Conservation (phyloP, 345 rosid genomes). For the Brassica incana region DNA sequence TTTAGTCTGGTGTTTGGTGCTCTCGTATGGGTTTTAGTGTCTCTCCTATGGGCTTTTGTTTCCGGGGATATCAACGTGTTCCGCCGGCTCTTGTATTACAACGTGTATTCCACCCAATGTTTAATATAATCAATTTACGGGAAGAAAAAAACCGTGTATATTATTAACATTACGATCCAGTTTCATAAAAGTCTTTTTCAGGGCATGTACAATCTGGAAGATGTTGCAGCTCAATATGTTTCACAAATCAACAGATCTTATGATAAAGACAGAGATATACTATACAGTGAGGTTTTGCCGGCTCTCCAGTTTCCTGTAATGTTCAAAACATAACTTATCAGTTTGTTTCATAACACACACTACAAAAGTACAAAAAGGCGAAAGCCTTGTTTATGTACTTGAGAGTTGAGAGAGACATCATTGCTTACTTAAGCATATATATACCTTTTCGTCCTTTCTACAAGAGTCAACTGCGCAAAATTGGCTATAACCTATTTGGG, state of each 20-base stretch:
- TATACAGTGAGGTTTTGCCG: neutral
- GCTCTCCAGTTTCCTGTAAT: constrained; percentile 1
- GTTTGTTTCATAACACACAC: neutral
- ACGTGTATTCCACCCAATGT: no score
- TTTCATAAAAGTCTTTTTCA: constrained; percentile 77
- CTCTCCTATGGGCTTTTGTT: no score
- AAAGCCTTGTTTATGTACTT: neutral
- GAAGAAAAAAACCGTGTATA: constrained; percentile 23
- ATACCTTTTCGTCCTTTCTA: constrained; percentile 72
- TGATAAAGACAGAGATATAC: constrained; percentile 1
- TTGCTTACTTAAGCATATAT: neutral
- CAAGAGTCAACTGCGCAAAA: constrained; percentile 62
- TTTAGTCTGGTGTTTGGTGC: no score
- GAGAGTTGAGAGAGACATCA: neutral
- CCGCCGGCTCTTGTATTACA: no score
- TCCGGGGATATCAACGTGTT: no score
- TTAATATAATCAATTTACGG: no score
- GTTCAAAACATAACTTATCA: neutral
- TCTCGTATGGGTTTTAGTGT: no score
- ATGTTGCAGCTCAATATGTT: constrained; percentile 4
- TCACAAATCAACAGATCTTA: neutral
- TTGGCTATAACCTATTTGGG: constrained; percentile 46
- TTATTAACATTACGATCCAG: constrained; percentile 66
- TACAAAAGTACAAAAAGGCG: neutral
- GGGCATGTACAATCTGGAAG: constrained; percentile 44